phyloP scores from a whole-genome alignment of 2,329 filamentous ascomycete genomes.

The Penicillium sp. region DNA sequence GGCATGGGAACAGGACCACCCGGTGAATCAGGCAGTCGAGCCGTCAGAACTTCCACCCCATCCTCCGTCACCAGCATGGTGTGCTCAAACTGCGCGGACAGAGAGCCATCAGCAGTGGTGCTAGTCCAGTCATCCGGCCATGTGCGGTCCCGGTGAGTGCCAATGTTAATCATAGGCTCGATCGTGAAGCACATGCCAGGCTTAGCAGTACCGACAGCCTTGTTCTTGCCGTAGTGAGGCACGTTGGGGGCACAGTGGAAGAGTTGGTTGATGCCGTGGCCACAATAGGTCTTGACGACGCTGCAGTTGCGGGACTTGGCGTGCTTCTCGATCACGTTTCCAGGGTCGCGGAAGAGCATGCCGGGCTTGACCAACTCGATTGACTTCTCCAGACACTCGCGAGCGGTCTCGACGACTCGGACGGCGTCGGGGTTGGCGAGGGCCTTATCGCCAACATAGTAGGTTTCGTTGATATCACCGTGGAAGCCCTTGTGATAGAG shows the following conservation, averaged over 20 bases:
- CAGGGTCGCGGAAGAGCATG: constrained; percentile 87
- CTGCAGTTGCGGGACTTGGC: constrained; percentile 84
- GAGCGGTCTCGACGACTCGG: constrained; percentile 84
- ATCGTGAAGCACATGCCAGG: constrained; percentile 99
- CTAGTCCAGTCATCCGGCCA: constrained; percentile 99
- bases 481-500: constrained; percentile 95
- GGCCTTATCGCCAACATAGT: constrained; percentile 92
- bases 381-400: constrained; percentile 86
- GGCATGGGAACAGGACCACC: constrained; percentile 71
- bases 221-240: constrained; percentile 98
- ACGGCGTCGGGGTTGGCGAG: constrained; percentile 82
- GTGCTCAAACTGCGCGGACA: constrained; percentile 94
- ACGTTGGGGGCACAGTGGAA: constrained; percentile 96
- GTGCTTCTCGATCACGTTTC: constrained; percentile 92
- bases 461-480: constrained; percentile 96
- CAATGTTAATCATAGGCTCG: constrained; percentile 95
- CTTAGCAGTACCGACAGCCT: constrained; percentile 91
- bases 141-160: constrained; percentile 87
- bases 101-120: constrained; percentile 84
- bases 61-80: constrained; percentile 81
- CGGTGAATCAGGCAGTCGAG: constrained; percentile 71
- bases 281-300: constrained; percentile 94
- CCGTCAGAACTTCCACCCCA: constrained; percentile 80
- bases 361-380: constrained; percentile 94
- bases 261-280: constrained; percentile 89